Percentiles rank a stretch among this genome's conserved stretches.
phyloP scores from a whole-genome alignment of 768 basidiomycete species.

The Infundibulicybe gibba region DNA sequence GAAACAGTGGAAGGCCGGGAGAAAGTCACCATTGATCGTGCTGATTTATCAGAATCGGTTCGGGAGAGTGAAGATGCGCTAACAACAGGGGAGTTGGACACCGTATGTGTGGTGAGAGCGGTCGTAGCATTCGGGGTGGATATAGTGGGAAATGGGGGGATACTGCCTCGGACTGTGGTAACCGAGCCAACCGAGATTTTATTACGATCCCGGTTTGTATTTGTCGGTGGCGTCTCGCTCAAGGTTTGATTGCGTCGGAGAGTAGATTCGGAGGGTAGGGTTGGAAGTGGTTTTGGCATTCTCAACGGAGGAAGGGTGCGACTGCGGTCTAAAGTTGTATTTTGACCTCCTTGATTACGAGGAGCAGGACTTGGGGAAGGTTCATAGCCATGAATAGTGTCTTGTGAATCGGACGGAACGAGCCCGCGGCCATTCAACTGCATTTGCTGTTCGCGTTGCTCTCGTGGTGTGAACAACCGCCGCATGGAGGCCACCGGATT shows the following conservation, averaged over 20 bases:
- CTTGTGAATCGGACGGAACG: slow-evolving; percentile 38
- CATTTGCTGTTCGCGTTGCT: slow-evolving; percentile 43
- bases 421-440: slow-evolving; percentile 16
- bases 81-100: slow-evolving; percentile 40
- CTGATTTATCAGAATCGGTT: slow-evolving; percentile 43
- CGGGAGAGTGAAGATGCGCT: slow-evolving; percentile 30
- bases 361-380: slow-evolving; percentile 42
- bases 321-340: slow-evolving; percentile 31
- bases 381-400: slow-evolving; percentile 35
- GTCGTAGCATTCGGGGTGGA: slow-evolving; percentile 57
- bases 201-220: slow-evolving; percentile 18
- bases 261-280: slow-evolving; percentile 55
- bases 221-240: slow-evolving; percentile 5
- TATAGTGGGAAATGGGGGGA: slow-evolving; percentile 43
- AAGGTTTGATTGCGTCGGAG: slow-evolving; percentile 17
- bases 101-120: slow-evolving; percentile 62
- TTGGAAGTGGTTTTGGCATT: slow-evolving; percentile 57
- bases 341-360: slow-evolving; percentile 16
- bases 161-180: slow-evolving; percentile 40
- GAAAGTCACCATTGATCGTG: slow-evolving; percentile 54
- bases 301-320: slow-evolving; percentile 45
- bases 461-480: slow-evolving; percentile 54
- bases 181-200: slow-evolving; percentile 33
- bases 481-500: slow-evolving; percentile 28
- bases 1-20: slow-evolving; percentile 53